Evolutionary conservation across 106 monocot genomes (phyloP), one percentile per base, ranked within the genome.

Genomic region (Narthecium ossifragum): DNA sequence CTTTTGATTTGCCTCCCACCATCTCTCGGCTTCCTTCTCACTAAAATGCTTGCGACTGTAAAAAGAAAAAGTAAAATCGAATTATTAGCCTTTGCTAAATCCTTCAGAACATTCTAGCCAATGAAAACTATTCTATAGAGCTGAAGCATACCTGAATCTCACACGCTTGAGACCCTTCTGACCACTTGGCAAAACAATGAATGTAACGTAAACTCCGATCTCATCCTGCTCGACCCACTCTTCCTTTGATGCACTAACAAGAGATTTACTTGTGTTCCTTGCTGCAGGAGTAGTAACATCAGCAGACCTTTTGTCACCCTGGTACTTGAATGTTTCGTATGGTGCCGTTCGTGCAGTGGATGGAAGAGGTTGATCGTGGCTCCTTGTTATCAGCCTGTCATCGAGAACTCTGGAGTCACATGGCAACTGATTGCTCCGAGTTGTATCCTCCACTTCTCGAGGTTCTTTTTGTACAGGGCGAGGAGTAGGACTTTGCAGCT

Each of bases 1-100:
- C 55, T 26, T 64, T 32, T 78, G 68, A 39, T 93, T 82, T 51
- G 88, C 71, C 41, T 70, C 55, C 93, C 93, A 93, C 92, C 92
- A 93, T 53, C 34, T 48, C 48, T 81, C 76, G 10, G 92, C 88
- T 77, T 82, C 78, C 62, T 73, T 81, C 55, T 74, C 71, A 28
- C 63, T 82, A 38, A 85, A 93, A 68, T 70, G 75, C 71, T 69
- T 93, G 15, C 88, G 81, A 32, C 92, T 93, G 71, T 29, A 71
- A 49, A 36, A 51, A 37, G 13, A 51, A 51, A 38, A 12, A 30
- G 2, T 18, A 54, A 34, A 28, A n/a, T n/a, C n/a, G n/a, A n/a
- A n/a, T n/a, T n/a, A n/a, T n/a, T n/a, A n/a, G n/a, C n/a, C n/a
- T n/a, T n/a, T n/a, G n/a, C n/a, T n/a, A n/a, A n/a, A n/a, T n/a